Evolutionary conservation across 164 flowering plant genomes (phyloP).

Genomic region (Cinnamomum chago): DNA sequence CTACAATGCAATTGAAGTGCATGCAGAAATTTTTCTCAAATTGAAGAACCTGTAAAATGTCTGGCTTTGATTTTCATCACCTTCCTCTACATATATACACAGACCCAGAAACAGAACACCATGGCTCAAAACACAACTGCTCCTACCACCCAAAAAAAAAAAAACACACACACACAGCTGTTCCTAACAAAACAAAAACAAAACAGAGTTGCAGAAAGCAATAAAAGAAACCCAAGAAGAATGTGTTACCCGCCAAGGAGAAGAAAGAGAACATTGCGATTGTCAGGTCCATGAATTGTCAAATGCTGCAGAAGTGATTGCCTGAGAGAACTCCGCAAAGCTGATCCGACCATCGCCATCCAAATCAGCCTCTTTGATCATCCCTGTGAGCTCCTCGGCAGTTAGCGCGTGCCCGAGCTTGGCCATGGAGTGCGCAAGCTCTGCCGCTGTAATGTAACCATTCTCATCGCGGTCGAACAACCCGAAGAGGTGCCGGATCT

Average conservation of each 20-base stretch:
- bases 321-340: constrained; percentile 53
- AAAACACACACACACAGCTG: not conserved
- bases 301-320: constrained; percentile 63
- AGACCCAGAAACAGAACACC: not conserved
- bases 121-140: not conserved
- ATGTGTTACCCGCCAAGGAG: not conserved
- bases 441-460: constrained; percentile 62
- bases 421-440: constrained; percentile 69
- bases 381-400: constrained; percentile 55
- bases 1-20: too few relatives aligned
- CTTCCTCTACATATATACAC: constrained; percentile 5
- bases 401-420: constrained; percentile 62
- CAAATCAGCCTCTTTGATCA: constrained; percentile 68
- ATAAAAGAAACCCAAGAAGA: not conserved
- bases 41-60: constrained; percentile 2
- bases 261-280: not conserved
- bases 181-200: not conserved
- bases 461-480: constrained; percentile 64
- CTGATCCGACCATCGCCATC: constrained; percentile 72
- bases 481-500: constrained; percentile 54
- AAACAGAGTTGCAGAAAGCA: not conserved
- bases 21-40: not conserved
- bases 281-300: constrained; percentile 57
- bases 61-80: not conserved
- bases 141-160: too few relatives aligned